Base-by-base conservation (phyloP, 139 green algal species). In the Chlamydomonas incerta region DNA sequence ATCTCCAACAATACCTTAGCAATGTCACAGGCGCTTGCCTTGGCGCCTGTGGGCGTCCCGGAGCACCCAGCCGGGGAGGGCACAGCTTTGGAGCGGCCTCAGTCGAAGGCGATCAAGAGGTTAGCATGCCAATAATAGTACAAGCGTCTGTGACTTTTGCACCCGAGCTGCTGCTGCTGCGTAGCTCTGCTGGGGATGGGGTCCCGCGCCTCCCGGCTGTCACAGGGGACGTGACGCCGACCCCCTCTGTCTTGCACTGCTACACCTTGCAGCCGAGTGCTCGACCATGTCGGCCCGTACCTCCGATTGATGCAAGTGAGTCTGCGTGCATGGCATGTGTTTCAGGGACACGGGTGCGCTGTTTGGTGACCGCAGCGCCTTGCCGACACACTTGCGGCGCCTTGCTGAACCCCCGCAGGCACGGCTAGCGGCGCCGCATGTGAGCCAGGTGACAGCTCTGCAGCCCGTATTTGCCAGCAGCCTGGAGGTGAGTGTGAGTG, bases 231-330 rank as follows among this genome's bases (percentile, higher is more conserved):
- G 65, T 2, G 3, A 33, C 34, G 67, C 9, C 13, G 5, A 33
- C 10, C 52, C 34, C 15, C 13, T 28, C 3, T 2, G 11, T 52
- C 29, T 35, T 26, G 9, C 13, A 28, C 29, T 37, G 29, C 20
- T 52, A 9, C 33, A 24, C 28, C 29, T 50, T 33, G 33, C 18
- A 84, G 77, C 2, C 77, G 77, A 10, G 77, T 84, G 29, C 31
- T 84, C 46, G 77, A 84, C 4, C 77, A 66, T 0, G 77, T 84
- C 62, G 77, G 77, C 1, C 63, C 77, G 15, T 74, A 74, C 29
- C 77, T 84, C 0, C 77, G 77, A 1, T 63, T 84, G 15, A 18
- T 74, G 5, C 77, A 84, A 63, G 77, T 74, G 70, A 3, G 33
- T 28, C 20, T 47, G 33, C 33, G 67, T 6, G 3, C 4, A 9